These are phyloP conservation scores for Chloranthus sessilifolius DNA, from an alignment of 164 flowering plant genomes.

Conservation along the genomic window DNA sequence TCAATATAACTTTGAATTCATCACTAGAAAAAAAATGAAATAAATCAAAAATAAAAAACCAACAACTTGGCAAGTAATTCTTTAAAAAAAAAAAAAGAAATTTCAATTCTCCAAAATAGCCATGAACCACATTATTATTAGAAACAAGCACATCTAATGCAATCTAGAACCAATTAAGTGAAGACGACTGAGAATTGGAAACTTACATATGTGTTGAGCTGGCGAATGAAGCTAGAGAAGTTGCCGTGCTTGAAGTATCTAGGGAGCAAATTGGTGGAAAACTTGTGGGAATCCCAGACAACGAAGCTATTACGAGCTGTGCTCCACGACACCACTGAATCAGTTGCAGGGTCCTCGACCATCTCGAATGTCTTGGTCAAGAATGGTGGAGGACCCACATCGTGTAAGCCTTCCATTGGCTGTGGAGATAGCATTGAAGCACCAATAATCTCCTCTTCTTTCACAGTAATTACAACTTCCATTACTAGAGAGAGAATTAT, in stretches of 20 bases:
- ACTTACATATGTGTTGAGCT: slow-evolving; percentile 77
- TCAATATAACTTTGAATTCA: not conserved
- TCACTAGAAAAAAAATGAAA: not conserved
- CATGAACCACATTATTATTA: not conserved
- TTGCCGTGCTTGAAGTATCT: slow-evolving; percentile 71
- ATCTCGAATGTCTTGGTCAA: slow-evolving; percentile 63
- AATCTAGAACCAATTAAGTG: not conserved
- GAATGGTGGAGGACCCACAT: slow-evolving; percentile 65
- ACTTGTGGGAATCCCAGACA: slow-evolving; percentile 56
- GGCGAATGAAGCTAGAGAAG: slow-evolving; percentile 78
- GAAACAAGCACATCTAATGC: not conserved
- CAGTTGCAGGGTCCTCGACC: slow-evolving; percentile 64
- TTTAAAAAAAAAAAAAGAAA: not conserved
- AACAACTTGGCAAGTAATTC: not conserved
- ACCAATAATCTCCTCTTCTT: slow-evolving; percentile 5
- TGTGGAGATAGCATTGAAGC: slow-evolving; percentile 13
- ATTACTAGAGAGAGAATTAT: not conserved
- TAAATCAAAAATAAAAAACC: not conserved
- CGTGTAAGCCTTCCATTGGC: slow-evolving; percentile 53
- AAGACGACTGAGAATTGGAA: not conserved
- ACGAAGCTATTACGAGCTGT: slow-evolving; percentile 37
- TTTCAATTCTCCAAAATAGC: not conserved
- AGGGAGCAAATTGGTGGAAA: slow-evolving; percentile 48
- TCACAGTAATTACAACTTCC: slow-evolving; percentile 9
- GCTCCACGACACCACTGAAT: slow-evolving; percentile 61